Percentiles rank a stretch among this genome's conserved stretches.
Evolutionary conservation across 148 eudicot genomes (phyloP).

Genomic region (Vaccinium darrowii): DNA sequence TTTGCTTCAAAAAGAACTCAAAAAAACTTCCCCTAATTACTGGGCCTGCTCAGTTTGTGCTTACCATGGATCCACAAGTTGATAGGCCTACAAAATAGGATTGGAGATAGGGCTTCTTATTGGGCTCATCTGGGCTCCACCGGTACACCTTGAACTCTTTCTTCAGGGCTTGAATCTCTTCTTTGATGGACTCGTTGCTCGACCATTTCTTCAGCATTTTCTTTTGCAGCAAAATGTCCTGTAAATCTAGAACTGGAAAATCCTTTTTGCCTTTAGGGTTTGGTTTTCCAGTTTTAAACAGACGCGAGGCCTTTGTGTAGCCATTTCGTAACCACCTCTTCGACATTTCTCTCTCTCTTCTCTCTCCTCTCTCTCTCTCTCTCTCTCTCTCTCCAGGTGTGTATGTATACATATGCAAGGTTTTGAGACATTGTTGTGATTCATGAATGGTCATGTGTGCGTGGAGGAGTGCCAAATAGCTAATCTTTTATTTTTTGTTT

Average conservation of each 20-base stretch:
- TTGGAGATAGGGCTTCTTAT: slow-evolving; percentile 53
- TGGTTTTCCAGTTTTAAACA: slow-evolving; percentile 2
- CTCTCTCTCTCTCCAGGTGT: background rate
- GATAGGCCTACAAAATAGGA: slow-evolving; percentile 62
- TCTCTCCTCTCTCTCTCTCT: background rate
- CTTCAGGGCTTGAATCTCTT: slow-evolving; percentile 15
- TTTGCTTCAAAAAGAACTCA: too few species aligned
- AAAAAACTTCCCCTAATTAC: too few species aligned
- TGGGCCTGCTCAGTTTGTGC: background rate
- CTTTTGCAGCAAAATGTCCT: slow-evolving; percentile 59
- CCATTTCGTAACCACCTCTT: slow-evolving; percentile 17
- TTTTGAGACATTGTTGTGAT: slow-evolving; percentile 4
- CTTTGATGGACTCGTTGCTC: slow-evolving; percentile 27
- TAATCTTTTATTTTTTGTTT: background rate
- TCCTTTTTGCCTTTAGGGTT: slow-evolving; percentile 17
- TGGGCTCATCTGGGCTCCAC: slow-evolving; percentile 64
- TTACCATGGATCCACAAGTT: slow-evolving; percentile 73
- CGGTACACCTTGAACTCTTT: slow-evolving; percentile 75
- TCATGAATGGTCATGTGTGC: background rate
- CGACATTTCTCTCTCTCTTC: slow-evolving; percentile 8
- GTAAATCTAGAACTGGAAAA: slow-evolving; percentile 39
- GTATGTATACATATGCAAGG: background rate
- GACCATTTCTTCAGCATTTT: slow-evolving; percentile 39
- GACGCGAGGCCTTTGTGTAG: slow-evolving; percentile 16
- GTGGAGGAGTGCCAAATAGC: background rate